Evolutionary conservation across 306 rosid species (phyloP).

Genomic region (Fagus crenata): DNA sequence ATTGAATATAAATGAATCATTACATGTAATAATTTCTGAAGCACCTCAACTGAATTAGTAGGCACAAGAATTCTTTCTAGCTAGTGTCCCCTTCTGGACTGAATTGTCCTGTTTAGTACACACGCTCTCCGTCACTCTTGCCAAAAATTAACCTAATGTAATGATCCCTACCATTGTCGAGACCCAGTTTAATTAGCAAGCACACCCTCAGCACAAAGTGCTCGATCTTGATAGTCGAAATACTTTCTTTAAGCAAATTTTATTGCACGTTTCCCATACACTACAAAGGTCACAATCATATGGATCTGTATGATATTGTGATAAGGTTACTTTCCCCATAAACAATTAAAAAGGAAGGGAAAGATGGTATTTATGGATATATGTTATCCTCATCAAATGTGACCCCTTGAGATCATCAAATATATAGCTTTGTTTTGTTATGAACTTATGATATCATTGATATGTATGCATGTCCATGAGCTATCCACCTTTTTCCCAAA

Average conservation of each 20-base stretch:
- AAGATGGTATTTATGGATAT: background rate
- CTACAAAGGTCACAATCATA: background rate
- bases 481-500: background rate
- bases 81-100: background rate
- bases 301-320: background rate
- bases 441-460: background rate
- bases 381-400: background rate
- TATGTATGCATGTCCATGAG: background rate
- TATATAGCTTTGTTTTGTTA: background rate
- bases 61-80: background rate
- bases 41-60: too few species aligned
- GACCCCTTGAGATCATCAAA: background rate
- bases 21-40: too few species aligned
- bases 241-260: background rate
- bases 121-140: too few species aligned
- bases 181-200: background rate
- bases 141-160: background rate
- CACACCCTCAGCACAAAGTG: background rate
- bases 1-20: background rate
- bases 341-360: background rate
- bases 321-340: background rate
- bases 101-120: too few species aligned
- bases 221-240: background rate
- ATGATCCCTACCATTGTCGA: background rate
- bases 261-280: constrained; percentile 9